Evolutionary conservation across 305 asterid species (phyloP).

Genomic region (Fraxinus floribunda): DNA sequence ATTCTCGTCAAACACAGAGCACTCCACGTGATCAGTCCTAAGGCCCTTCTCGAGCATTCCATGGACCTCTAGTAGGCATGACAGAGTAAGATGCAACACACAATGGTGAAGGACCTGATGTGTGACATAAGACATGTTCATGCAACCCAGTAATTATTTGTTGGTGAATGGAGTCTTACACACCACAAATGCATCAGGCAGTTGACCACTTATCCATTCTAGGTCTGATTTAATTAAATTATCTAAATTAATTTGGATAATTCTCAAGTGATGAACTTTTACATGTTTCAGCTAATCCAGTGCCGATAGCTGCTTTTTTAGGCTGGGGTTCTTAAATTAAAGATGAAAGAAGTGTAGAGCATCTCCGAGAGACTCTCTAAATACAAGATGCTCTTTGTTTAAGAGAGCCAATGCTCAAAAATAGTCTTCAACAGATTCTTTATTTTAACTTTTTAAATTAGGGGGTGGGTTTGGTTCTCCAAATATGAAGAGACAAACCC

Average conservation of each 20-base stretch:
- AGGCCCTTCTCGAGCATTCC: background rate
- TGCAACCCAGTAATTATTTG: background rate
- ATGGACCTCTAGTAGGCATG: background rate
- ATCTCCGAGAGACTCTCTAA: too few relatives aligned
- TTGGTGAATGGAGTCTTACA: background rate
- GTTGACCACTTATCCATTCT: background rate
- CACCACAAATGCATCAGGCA: background rate
- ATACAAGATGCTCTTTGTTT: background rate
- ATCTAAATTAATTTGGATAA: background rate
- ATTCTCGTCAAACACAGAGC: background rate
- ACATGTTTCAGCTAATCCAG: background rate
- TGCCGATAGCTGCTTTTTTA: background rate
- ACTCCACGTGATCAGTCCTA: background rate
- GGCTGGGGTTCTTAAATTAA: background rate
- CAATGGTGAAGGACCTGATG: background rate
- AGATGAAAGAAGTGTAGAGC: background rate
- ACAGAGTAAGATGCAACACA: background rate
- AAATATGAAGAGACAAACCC: background rate
- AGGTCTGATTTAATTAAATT: background rate
- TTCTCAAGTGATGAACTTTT: background rate
- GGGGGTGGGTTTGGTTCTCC: background rate
- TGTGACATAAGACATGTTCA: background rate
- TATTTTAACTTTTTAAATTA: background rate
- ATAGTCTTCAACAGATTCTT: background rate
- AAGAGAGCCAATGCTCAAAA: background rate